A percentile compares a stretch with the other conserved stretches of the same genome.
phyloP scores from a whole-genome alignment of 805 yeast species.

The Pichia scutulata region DNA sequence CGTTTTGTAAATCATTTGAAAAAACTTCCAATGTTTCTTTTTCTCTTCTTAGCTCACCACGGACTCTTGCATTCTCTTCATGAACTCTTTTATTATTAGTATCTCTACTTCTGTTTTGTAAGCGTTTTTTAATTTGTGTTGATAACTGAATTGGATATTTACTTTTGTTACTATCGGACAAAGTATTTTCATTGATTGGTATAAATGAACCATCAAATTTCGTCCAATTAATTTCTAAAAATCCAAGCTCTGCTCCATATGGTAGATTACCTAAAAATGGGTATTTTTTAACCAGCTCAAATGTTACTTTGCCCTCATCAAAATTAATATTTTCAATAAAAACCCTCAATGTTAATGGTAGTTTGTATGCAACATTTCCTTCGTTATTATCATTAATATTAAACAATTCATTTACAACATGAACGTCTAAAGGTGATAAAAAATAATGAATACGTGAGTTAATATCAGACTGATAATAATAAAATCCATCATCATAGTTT shows the following conservation, averaged over 20 bases:
- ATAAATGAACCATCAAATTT: constrained; percentile 9
- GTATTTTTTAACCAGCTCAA: constrained; percentile 47
- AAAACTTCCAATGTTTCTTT: constrained; percentile 7
- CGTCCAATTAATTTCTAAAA: constrained; percentile 80
- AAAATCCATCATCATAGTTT: constrained; percentile 41
- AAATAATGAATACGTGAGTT: constrained; percentile 59
- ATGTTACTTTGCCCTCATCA: constrained; percentile 48
- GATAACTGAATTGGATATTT: constrained; percentile 28
- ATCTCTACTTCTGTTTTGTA: constrained; percentile 48
- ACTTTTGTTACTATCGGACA: not conserved
- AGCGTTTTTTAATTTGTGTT: constrained; percentile 43
- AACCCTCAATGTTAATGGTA: constrained; percentile 60
- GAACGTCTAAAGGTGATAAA: constrained; percentile 72
- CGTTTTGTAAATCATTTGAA: not conserved
- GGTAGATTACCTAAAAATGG: constrained; percentile 82
- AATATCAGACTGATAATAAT: constrained; percentile 66
- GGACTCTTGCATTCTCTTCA: constrained; percentile 41
- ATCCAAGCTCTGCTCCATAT: constrained; percentile 73
- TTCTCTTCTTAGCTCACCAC: constrained; percentile 13
- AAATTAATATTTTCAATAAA: constrained; percentile 56
- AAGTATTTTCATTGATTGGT: not conserved
- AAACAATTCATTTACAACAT: constrained; percentile 37
- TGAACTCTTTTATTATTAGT: constrained; percentile 40
- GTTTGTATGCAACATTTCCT: constrained; percentile 35
- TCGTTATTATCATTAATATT: not conserved